phyloP scores from a whole-genome alignment of 208 protist genomes.

The Acanthamoeba healyi region DNA sequence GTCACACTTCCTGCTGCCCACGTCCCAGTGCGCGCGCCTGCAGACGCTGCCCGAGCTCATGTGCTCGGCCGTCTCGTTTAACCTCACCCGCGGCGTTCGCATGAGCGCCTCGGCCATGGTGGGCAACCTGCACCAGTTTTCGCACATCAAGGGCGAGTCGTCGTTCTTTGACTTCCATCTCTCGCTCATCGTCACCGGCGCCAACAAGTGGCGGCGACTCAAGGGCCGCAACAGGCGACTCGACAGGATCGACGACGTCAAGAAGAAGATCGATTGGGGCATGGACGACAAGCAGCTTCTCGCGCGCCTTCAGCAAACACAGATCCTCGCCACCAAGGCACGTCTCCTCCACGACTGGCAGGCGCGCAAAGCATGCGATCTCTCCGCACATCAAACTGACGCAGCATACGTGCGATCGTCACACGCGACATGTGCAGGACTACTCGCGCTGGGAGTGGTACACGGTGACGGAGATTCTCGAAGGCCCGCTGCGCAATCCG shows the following conservation, averaged over 20 bases:
- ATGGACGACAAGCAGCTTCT: slow-evolving; percentile 71
- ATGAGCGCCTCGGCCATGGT: slow-evolving; percentile 61
- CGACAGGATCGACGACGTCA: slow-evolving; percentile 72
- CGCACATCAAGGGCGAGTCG: slow-evolving; percentile 62
- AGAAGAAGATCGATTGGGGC: slow-evolving; percentile 73
- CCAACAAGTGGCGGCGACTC: slow-evolving; percentile 66
- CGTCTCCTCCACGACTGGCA: no score
- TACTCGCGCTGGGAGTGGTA: slow-evolving; percentile 66
- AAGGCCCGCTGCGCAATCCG: slow-evolving; percentile 70
- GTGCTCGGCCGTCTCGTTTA: slow-evolving; percentile 55
- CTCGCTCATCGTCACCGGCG: slow-evolving; percentile 67
- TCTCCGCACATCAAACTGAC: no score
- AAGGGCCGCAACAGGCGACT: slow-evolving; percentile 52
- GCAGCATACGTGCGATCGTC: no score
- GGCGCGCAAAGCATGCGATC: no score
- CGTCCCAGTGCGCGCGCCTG: slow-evolving; percentile 79
- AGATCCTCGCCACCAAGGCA: slow-evolving; percentile 56
- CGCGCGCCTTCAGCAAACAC: slow-evolving; percentile 46
- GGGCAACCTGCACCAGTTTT: slow-evolving; percentile 70
- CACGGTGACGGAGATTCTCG: slow-evolving; percentile 53
- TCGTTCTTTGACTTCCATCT: slow-evolving; percentile 70
- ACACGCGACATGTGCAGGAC: slow-evolving; percentile 9
- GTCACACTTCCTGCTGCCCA: slow-evolving; percentile 79
- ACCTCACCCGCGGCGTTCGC: slow-evolving; percentile 35
- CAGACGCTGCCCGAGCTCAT: slow-evolving; percentile 63